These are phyloP conservation scores for Coemansia sp. DNA, from an alignment of 192 early-diverging fungal genomes.

Conservation along the genomic window DNA sequence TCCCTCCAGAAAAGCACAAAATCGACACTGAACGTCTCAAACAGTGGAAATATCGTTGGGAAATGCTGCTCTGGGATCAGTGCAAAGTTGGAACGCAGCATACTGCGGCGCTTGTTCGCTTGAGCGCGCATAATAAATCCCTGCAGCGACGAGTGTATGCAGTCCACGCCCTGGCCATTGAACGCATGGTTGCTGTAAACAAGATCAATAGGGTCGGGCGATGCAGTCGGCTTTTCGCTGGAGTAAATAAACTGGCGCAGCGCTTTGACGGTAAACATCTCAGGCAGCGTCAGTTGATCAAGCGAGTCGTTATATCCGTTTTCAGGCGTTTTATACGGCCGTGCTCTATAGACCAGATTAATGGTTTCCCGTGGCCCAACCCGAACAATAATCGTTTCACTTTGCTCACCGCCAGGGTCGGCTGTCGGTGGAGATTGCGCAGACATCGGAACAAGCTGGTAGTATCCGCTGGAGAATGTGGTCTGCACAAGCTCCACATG, in stretches of 20 bases:
- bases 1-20: conserved; percentile 78
- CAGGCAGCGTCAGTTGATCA: conserved; percentile 23
- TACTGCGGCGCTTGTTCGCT: conserved; percentile 66
- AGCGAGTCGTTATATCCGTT: conserved; percentile 22
- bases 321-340: conserved; percentile 3
- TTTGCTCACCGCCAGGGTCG: not conserved
- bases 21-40: conserved; percentile 85
- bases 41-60: conserved; percentile 73
- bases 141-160: conserved; percentile 62
- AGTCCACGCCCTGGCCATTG: conserved; percentile 57
- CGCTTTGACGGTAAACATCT: conserved; percentile 52
- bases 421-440: not conserved
- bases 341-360: conserved; percentile 36
- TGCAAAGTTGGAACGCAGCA: conserved; percentile 66
- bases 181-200: conserved; percentile 50
- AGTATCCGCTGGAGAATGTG: conserved; percentile 40
- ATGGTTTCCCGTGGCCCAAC: conserved; percentile 42
- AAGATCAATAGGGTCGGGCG: conserved; percentile 28
- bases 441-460: conserved; percentile 27
- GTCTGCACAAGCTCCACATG: conserved; percentile 46
- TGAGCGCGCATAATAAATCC: conserved; percentile 71
- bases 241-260: conserved; percentile 46
- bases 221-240: conserved; percentile 27
- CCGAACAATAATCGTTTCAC: not conserved
- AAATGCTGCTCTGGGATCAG: conserved; percentile 61